phyloP scores from a whole-genome alignment of 148 eudicot species.

The Rhododendron mucronatum region DNA sequence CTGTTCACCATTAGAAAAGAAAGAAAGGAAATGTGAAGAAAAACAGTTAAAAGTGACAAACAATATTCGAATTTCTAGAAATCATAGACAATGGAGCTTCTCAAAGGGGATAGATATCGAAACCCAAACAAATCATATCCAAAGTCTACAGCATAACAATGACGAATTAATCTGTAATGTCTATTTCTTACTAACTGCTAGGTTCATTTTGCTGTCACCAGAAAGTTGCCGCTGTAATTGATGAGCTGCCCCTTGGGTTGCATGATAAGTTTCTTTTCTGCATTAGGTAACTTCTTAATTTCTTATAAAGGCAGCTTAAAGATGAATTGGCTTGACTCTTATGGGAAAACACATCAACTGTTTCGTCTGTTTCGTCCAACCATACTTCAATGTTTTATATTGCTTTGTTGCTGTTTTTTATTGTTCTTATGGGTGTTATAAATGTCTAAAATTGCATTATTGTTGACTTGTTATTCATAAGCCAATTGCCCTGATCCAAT shows the following conservation, averaged over 20 bases:
- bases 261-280: conserved; percentile 81
- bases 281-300: conserved; percentile 52
- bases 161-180: neutral
- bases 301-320: neutral
- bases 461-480: neutral
- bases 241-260: conserved; percentile 78
- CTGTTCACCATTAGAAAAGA: neutral
- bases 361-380: neutral
- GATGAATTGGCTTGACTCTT: neutral
- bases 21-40: neutral
- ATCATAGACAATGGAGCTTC: neutral
- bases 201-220: conserved; percentile 28
- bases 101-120: neutral
- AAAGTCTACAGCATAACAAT: neutral
- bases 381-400: neutral
- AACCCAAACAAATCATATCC: neutral
- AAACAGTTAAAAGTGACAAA: neutral
- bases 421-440: neutral
- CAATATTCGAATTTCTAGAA: neutral
- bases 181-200: conserved; percentile 11
- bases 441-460: neutral
- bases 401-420: neutral
- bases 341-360: neutral
- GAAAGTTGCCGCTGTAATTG: conserved; percentile 92
- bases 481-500: neutral